These are phyloP conservation scores for Parastagonospora avenae DNA, from an alignment of 2,329 filamentous ascomycete species.

Conservation along the genomic window DNA sequence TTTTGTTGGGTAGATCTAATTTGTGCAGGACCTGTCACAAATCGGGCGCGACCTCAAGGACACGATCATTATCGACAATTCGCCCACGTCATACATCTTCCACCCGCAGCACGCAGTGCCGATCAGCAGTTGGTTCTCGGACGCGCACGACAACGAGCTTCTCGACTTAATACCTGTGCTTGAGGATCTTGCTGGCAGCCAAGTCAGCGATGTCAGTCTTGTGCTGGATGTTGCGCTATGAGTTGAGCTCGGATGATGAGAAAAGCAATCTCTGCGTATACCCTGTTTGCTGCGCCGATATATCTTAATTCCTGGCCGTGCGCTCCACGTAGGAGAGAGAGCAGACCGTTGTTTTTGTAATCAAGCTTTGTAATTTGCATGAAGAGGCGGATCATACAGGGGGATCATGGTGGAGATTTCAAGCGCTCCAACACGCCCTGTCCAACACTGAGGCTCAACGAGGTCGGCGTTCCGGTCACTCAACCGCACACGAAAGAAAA, in stretches of 20 bases:
- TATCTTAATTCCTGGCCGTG: conserved; percentile 22
- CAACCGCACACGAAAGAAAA: conserved; percentile 18
- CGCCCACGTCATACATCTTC: conserved; percentile 98
- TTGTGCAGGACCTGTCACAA: conserved; percentile 80
- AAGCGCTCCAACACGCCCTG: not conserved
- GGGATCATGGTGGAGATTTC: not conserved
- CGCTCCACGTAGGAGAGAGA: conserved; percentile 5
- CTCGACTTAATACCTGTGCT: conserved; percentile 97
- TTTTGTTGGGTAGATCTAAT: not conserved
- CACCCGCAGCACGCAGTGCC: conserved; percentile 98
- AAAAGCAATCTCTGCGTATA: conserved; percentile 31
- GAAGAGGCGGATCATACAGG: conserved; percentile 17
- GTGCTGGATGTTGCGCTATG: conserved; percentile 86
- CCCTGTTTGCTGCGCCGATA: conserved; percentile 28
- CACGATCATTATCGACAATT: conserved; percentile 99
- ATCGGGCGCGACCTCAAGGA: conserved; percentile 94
- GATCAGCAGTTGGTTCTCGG: conserved; percentile 99
- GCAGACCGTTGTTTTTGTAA: conserved; percentile 43
- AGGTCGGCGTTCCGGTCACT: conserved; percentile 3
- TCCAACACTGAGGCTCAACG: not conserved
- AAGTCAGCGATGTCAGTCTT: conserved; percentile 94
- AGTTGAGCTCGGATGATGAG: conserved; percentile 26
- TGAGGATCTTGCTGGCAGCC: conserved; percentile 87
- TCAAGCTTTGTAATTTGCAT: conserved; percentile 46
- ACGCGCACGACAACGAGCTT: conserved; percentile 98